Evolutionary conservation across 2,329 filamentous ascomycete species (phyloP).

Genomic region (Trichophyton simii): DNA sequence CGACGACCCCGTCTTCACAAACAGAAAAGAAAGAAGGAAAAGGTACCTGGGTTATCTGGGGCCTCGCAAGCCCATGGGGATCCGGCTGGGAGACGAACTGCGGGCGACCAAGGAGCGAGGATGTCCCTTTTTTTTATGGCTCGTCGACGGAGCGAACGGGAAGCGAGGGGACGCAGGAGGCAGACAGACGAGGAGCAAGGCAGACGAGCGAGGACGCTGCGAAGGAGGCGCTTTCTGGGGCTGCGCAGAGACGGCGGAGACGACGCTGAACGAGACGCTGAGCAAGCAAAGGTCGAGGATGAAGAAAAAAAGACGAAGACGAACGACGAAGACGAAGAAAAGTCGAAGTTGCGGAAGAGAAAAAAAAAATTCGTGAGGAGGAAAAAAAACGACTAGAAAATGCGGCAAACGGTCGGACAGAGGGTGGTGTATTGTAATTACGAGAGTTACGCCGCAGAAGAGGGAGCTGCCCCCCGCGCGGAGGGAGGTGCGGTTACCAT

Average conservation of each 20-base stretch:
- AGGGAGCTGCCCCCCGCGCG: not conserved
- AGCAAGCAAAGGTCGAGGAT: too few species aligned
- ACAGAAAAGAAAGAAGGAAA: constrained; percentile 4
- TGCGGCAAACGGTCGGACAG: not conserved
- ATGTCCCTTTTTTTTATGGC: not conserved
- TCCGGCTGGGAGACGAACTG: not conserved
- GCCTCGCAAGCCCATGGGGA: not conserved
- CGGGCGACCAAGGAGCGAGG: constrained; percentile 10
- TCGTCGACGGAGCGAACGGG: constrained; percentile 14
- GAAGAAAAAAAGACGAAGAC: constrained; percentile 8
- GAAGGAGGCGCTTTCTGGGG: too few species aligned
- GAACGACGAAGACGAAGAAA: constrained; percentile 16
- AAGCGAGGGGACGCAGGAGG: constrained; percentile 16
- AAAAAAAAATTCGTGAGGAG: constrained; percentile 11
- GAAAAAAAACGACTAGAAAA: constrained; percentile 9
- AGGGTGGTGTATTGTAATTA: not conserved
- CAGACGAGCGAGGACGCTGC: too few species aligned
- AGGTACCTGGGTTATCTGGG: not conserved
- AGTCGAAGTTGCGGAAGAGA: not conserved
- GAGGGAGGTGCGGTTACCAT: not conserved
- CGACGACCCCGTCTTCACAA: not conserved
- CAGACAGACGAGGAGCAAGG: not conserved
- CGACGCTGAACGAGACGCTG: too few species aligned
- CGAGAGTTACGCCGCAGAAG: not conserved
- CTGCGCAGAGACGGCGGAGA: too few species aligned